These are phyloP conservation scores for Naganishia friedmannii DNA, from an alignment of 768 basidiomycete species.

Conservation along the genomic window DNA sequence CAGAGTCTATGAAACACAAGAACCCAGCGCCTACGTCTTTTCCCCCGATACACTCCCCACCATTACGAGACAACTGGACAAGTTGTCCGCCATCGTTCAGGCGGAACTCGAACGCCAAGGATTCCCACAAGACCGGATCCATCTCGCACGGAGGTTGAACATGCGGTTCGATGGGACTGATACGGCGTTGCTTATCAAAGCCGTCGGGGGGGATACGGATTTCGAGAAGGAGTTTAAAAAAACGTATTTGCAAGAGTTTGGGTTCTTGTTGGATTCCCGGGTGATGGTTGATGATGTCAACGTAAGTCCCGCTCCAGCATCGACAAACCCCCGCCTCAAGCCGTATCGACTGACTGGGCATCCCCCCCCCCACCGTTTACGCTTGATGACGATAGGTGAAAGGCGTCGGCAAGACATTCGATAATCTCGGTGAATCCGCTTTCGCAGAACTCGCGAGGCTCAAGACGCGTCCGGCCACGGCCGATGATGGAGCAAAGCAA, in stretches of 20 bases:
- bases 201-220: slow-evolving; percentile 63
- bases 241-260: slow-evolving; percentile 81
- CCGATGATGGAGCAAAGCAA: slow-evolving; percentile 38
- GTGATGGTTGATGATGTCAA: slow-evolving; percentile 90
- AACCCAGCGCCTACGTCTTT: slow-evolving; percentile 77
- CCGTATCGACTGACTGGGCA: too few relatives aligned
- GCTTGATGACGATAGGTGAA: slow-evolving; percentile 60
- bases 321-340: too few relatives aligned
- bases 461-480: slow-evolving; percentile 52
- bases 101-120: slow-evolving; percentile 74
- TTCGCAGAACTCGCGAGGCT: slow-evolving; percentile 69
- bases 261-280: slow-evolving; percentile 83
- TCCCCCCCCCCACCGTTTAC: too few relatives aligned
- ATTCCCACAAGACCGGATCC: slow-evolving; percentile 69
- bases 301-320: slow-evolving; percentile 57
- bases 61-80: slow-evolving; percentile 68
- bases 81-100: slow-evolving; percentile 63
- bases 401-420: slow-evolving; percentile 85
- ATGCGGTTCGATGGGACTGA: slow-evolving; percentile 56
- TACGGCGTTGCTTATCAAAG: slow-evolving; percentile 77
- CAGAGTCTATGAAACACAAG: slow-evolving; percentile 82
- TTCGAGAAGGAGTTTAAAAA: slow-evolving; percentile 76
- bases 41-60: slow-evolving; percentile 60
- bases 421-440: slow-evolving; percentile 72
- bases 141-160: slow-evolving; percentile 63